Conservation (phyloP, 2,329 filamentous ascomycete species). For the Trichoderma oligosporum region DNA sequence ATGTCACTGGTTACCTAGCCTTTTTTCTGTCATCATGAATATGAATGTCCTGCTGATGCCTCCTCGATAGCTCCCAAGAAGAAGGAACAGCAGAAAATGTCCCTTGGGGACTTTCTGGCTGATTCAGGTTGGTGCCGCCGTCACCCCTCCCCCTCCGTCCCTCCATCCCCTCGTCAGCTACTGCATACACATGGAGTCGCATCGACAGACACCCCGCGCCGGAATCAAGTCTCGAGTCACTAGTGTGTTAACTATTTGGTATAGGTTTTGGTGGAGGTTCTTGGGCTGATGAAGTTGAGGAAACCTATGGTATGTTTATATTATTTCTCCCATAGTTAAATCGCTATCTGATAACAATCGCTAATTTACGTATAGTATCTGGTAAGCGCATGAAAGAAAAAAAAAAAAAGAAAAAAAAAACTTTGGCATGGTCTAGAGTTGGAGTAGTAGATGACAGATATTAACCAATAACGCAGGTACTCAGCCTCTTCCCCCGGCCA, state of each 20-base stretch:
- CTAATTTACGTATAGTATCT: conserved; percentile 34
- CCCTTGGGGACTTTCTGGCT: conserved; percentile 90
- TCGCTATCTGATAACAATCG: conserved; percentile 1
- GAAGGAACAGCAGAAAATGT: conserved; percentile 94
- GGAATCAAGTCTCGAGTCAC: conserved; percentile 27
- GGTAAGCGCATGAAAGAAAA: conserved; percentile 30
- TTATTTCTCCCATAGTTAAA: conserved; percentile 13
- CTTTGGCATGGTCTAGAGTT: conserved; percentile 2
- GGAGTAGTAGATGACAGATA: not conserved
- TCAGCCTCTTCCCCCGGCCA: conserved; percentile 49
- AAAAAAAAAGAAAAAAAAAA: not conserved
- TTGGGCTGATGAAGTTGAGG: conserved; percentile 99
- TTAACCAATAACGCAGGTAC: conserved; percentile 43
- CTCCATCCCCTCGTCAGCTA: conserved; percentile 26
- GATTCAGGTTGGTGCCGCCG: conserved; percentile 71
- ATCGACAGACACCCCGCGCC: conserved; percentile 25
- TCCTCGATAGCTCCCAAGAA: conserved; percentile 75
- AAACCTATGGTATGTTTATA: conserved; percentile 68
- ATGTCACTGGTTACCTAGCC: conserved; percentile 32
- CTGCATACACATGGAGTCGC: conserved; percentile 23
- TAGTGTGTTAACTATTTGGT: conserved; percentile 26
- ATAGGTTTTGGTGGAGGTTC: conserved; percentile 63
- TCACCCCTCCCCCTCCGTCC: conserved; percentile 15
- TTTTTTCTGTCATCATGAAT: not conserved
- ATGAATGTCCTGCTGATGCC: conserved; percentile 21